phyloP scores from a whole-genome alignment of 768 basidiomycete species.

The Russula ochroleuca region DNA sequence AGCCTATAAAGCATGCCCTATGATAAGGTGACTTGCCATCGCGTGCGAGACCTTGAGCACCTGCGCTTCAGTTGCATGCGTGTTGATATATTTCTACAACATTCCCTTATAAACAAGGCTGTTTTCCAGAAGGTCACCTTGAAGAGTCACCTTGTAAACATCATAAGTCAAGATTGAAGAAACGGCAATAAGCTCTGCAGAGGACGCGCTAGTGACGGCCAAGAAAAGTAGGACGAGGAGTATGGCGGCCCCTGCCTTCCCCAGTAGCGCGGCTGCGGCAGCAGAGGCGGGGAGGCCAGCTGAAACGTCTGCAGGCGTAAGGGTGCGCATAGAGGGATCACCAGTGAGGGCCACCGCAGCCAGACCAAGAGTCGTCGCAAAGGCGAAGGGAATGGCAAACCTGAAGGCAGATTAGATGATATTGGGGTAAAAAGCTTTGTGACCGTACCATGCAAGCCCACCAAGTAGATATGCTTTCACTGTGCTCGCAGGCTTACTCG shows the following conservation, averaged over 20 bases:
- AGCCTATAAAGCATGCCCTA: neutral
- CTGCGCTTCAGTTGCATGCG: conserved; percentile 68
- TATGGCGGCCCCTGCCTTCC: conserved; percentile 71
- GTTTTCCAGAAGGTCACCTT: neutral
- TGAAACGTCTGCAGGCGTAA: conserved; percentile 63
- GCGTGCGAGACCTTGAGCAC: conserved; percentile 64
- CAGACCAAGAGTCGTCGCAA: conserved; percentile 85
- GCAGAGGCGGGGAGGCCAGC: conserved; percentile 87
- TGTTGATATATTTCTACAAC: conserved; percentile 70
- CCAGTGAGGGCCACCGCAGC: conserved; percentile 77
- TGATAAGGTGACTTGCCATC: conserved; percentile 42
- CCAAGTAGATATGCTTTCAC: conserved; percentile 91
- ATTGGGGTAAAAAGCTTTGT: neutral
- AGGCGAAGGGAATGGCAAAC: conserved; percentile 83
- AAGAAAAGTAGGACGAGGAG: conserved; percentile 80
- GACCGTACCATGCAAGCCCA: conserved; percentile 72
- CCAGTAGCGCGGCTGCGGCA: conserved; percentile 77
- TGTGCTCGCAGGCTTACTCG: conserved; percentile 74
- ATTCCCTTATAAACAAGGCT: neutral
- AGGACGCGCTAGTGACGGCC: conserved; percentile 80
- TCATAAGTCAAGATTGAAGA: conserved; percentile 82
- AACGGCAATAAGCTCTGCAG: conserved; percentile 89
- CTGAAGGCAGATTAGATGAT: conserved; percentile 31
- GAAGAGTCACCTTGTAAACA: conserved; percentile 59
- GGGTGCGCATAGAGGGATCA: conserved; percentile 49